Evolutionary conservation across 257 asterid genomes (phyloP), one percentile per base, ranked within the genome.

Genomic region (Avicennia marina): DNA sequence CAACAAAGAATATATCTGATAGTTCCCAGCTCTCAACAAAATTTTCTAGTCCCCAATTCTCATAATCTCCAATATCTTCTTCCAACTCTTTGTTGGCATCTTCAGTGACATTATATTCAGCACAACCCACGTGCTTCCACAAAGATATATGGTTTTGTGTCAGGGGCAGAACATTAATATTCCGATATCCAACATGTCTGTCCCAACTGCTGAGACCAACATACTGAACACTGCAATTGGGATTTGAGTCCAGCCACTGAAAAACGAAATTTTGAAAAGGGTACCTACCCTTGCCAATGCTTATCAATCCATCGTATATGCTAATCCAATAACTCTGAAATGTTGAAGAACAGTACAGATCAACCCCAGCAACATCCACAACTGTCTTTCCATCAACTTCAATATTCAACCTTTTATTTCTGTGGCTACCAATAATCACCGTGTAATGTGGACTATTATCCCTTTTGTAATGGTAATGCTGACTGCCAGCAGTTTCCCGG

Each of bases 161-260:
- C 36, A 89, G 64, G 15, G 99, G 97, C 57, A 93, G 59, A 12
- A 93, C 89, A 60, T 81, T 86, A 62, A 93, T 77, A 55, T 93
- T 93, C 67, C 96, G 67, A 67, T 93, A 93, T 15, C 99, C 97
- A 8, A 93, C 97, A 65, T 93, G 97, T 49, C 83, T 84, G 60
- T 89, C 99, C 97, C 97, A 93, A 67, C 99, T 86, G 72, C 99
- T 93, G 51, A 93, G 94, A 39, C 99, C 99, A 11, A 93, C 79
- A 24, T 88, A 93, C 82, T 86, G 95, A 61, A 89, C 89, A 29
- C 77, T 78, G 63, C 89, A 68, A 74, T 83, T 89, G 19, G 99
- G 99, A 42, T 86, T 82, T 0, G 97, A 73, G 66, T 93, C 97
- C 61, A 77, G 83, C 99, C 99, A 93, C 67, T 89, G 97, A 60